Conservation (phyloP, 306 rosid species). For the Gillenia trifoliata region DNA sequence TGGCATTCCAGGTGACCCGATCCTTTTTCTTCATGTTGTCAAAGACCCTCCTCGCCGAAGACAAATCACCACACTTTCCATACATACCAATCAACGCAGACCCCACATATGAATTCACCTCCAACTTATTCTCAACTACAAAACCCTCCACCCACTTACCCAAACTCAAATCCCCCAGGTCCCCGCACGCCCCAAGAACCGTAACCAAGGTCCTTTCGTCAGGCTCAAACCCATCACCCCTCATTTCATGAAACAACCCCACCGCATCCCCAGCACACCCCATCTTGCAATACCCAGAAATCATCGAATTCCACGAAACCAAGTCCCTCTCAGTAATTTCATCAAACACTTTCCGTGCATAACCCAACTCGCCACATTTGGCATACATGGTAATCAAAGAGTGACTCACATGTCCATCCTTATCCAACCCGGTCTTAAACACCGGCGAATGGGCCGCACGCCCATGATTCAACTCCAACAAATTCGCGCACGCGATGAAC, state of each 20-base stretch:
- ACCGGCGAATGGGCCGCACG: constrained; percentile 46
- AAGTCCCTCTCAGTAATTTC: constrained; percentile 59
- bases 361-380: constrained; percentile 37
- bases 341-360: constrained; percentile 73
- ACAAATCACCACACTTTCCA: constrained; percentile 72
- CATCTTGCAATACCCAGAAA: constrained; percentile 69
- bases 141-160: constrained; percentile 78
- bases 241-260: constrained; percentile 56
- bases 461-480: constrained; percentile 31
- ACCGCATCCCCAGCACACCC: constrained; percentile 59
- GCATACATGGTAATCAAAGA: constrained; percentile 70
- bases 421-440: constrained; percentile 46
- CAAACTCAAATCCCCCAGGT: constrained; percentile 61
- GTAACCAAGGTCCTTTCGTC: constrained; percentile 75
- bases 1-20: constrained; percentile 79
- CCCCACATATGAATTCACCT: constrained; percentile 59
- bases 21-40: constrained; percentile 56
- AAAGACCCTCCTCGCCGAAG: constrained; percentile 65
- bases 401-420: constrained; percentile 52
- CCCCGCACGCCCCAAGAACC: constrained; percentile 83
- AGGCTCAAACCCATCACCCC: constrained; percentile 55
- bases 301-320: constrained; percentile 90
- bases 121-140: constrained; percentile 39
- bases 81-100: constrained; percentile 83
- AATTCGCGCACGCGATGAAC: constrained; percentile 70